phyloP scores from a whole-genome alignment of 2,329 filamentous ascomycete genomes.

The Trichoderma koningii region DNA sequence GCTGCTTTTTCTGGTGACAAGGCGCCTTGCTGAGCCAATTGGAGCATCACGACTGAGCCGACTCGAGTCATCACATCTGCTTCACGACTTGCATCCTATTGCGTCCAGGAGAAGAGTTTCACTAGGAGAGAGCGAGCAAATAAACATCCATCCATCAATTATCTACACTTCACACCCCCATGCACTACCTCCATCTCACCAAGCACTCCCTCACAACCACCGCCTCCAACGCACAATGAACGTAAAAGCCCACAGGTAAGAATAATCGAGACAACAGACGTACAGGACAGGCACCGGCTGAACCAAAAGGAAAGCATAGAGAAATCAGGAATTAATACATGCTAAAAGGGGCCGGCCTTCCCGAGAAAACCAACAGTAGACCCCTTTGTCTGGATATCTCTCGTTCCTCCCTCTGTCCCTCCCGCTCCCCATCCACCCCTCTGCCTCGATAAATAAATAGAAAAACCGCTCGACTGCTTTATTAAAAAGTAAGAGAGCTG shows the following conservation, averaged over 20 bases:
- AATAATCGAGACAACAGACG: neutral
- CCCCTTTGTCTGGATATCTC: constrained; percentile 32
- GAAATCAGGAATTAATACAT: constrained; percentile 53
- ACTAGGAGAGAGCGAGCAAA: no score
- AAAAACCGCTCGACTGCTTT: constrained; percentile 25
- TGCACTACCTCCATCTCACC: neutral
- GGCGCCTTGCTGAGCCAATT: no score
- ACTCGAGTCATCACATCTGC: no score
- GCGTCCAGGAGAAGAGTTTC: no score
- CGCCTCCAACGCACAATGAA: neutral
- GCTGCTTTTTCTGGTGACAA: no score
- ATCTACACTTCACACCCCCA: constrained; percentile 3
- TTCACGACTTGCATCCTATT: no score
- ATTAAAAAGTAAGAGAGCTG: constrained; percentile 26
- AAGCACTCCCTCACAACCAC: neutral
- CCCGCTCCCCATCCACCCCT: neutral
- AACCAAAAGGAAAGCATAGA: constrained; percentile 34
- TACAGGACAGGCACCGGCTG: constrained; percentile 22
- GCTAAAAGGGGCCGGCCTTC: constrained; percentile 44
- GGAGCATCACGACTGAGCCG: no score
- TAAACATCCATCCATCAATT: neutral
- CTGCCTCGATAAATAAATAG: constrained; percentile 1
- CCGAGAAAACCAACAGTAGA: constrained; percentile 31
- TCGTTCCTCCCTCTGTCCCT: constrained; percentile 10
- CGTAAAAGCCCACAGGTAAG: neutral